Evolutionary conservation across 108 stramenopile species (phyloP), one percentile per base, ranked within the genome.

Genomic region (Licmophora abbreviata): DNA sequence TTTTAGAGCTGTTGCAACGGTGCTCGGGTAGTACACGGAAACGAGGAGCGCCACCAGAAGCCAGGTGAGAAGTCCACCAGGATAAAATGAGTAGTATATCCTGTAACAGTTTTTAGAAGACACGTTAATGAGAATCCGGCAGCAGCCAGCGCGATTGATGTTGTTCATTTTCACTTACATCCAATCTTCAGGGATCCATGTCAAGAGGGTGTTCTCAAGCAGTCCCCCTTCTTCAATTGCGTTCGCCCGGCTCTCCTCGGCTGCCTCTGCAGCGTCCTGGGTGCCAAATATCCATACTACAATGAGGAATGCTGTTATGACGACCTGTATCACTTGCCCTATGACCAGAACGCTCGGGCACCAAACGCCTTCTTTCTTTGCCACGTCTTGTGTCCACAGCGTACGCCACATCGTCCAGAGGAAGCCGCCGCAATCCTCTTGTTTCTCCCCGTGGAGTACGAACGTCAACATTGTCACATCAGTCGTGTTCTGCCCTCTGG

Each of bases 381-480:
- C 15, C 6, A 46, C n/a, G 20, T 40, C 20, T 44, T 17, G n/a
- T 20, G n/a, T 6, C 22, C 24, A 46, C 23, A 20, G 22, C n/a
- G 25, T 8, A 24, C 25, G 4, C 18, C 3, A 4, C 18, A 4
- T n/a, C 3, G 15, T 20, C 45, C 45, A 46, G n/a, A 46, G 21
- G 24, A 46, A 46, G n/a, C 45, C 45, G 25, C 45, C 45, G 45
- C 45, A 46, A 4, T 20, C 45, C 25, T 46, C 45, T 1, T n/a
- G 4, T 26, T 23, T 26, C 5, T 26, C 25, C 1, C 5, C 45
- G 7, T 26, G 3, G 3, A 46, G 8, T n/a, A 46, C 25, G 21
- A 46, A 46, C n/a, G 22, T 1, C 1, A 26, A 4, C 15, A 46
- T 20, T n/a, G 45, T 5, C 15, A 20, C n/a, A 6, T 6, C 25